These are phyloP conservation scores for Amanita thiersii DNA, from an alignment of 768 basidiomycete species.

Conservation along the genomic window DNA sequence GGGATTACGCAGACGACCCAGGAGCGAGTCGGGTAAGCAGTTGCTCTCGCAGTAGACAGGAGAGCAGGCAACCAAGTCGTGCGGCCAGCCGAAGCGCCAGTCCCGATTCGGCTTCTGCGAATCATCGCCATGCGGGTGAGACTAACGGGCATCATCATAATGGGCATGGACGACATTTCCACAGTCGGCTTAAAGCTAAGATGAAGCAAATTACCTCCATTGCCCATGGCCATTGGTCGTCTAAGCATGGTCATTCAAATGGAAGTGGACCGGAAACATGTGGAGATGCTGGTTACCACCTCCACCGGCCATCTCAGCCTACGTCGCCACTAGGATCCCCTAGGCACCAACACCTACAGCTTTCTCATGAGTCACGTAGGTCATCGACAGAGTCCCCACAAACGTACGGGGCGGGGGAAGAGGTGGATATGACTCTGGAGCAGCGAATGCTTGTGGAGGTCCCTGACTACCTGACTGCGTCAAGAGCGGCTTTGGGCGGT, in stretches of 20 bases:
- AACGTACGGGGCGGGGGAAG: no score
- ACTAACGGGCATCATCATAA: constrained; percentile 10
- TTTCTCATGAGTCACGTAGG: not conserved
- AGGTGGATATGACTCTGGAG: no score
- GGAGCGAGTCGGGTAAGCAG: constrained; percentile 18
- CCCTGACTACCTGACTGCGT: constrained; percentile 80
- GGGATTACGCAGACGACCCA: constrained; percentile 13
- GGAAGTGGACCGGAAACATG: no score
- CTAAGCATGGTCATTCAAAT: constrained; percentile 17
- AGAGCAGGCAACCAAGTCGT: constrained; percentile 34
- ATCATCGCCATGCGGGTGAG: constrained; percentile 1
- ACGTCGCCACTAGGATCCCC: no score
- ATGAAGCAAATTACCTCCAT: constrained; percentile 58
- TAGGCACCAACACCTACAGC: not conserved
- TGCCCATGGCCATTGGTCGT: constrained; percentile 14
- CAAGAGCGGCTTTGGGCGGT: constrained; percentile 84
- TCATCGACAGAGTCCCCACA: no score
- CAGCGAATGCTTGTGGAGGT: constrained; percentile 56
- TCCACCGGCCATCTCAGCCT: no score
- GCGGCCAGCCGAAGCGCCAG: constrained; percentile 48
- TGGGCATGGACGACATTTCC: constrained; percentile 39
- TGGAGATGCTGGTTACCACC: no score
- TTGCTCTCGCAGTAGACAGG: constrained; percentile 16
- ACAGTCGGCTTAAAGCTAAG: constrained; percentile 45
- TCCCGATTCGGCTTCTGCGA: constrained; percentile 8